Conservation (phyloP, 2,329 filamentous ascomycete genomes). For the Pseudocercospora pini-densiflorae region DNA sequence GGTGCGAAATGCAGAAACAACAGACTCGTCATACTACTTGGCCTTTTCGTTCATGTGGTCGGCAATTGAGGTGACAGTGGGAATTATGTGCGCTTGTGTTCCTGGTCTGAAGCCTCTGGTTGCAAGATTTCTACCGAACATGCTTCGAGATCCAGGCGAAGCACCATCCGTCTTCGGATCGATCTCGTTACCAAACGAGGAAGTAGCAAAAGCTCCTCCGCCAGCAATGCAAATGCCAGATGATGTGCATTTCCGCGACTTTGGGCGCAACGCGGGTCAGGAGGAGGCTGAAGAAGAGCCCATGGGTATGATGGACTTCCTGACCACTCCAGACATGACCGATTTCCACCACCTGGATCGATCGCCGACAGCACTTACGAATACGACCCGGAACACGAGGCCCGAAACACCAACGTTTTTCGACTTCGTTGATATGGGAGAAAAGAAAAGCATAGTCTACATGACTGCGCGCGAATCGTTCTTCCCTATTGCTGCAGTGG, state of each 20-base stretch:
- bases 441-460: constrained; percentile 72
- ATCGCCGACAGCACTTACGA: constrained; percentile 45
- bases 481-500: constrained; percentile 75
- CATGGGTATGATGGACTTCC: constrained; percentile 59
- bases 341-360: constrained; percentile 39
- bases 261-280: constrained; percentile 24
- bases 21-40: constrained; percentile 70
- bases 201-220: constrained; percentile 17
- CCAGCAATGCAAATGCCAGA: constrained; percentile 20
- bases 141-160: constrained; percentile 57
- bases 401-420: constrained; percentile 62
- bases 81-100: constrained; percentile 90
- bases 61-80: constrained; percentile 86
- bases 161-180: constrained; percentile 39
- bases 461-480: constrained; percentile 67
- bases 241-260: constrained; percentile 33
- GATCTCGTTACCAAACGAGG: constrained; percentile 23
- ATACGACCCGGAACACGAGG: constrained; percentile 44
- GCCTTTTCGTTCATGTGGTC: constrained; percentile 87
- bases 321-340: constrained; percentile 54
- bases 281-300: constrained; percentile 19
- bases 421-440: constrained; percentile 74
- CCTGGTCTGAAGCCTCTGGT: constrained; percentile 88
- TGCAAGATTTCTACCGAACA: constrained; percentile 61
- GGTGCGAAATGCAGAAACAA: constrained; percentile 45